Percentiles rank a stretch among this genome's conserved stretches.
These are phyloP conservation scores for Thinopyrum elongatum DNA, from an alignment of 176 grass and related monocot genomes.

Conservation along the genomic window DNA sequence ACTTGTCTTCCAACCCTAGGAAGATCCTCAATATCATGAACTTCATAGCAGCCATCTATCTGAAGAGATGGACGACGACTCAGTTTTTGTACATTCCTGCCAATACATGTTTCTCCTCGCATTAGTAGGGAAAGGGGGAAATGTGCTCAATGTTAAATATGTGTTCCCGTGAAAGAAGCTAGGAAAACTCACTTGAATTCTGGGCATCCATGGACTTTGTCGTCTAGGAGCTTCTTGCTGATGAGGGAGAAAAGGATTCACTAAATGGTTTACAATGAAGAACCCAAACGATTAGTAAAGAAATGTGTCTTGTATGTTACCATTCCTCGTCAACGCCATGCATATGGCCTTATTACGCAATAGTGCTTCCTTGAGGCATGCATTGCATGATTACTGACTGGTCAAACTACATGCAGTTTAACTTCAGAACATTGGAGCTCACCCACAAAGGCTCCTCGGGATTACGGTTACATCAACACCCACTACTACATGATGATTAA, in stretches of 20 bases:
- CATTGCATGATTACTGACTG: slow-evolving; percentile 1
- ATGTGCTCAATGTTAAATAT: not conserved
- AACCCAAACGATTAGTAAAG: not conserved
- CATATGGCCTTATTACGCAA: slow-evolving; percentile 67
- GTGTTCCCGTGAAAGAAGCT: not conserved
- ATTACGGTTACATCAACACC: too few relatives aligned
- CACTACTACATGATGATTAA: not conserved
- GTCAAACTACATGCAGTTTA: not conserved
- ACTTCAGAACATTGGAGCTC: not conserved
- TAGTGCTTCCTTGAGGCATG: slow-evolving; percentile 95
- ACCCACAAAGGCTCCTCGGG: not conserved
- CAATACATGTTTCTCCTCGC: too few relatives aligned
- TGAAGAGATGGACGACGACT: slow-evolving; percentile 84
- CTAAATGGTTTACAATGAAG: slow-evolving; percentile 15
- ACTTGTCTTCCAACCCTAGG: slow-evolving; percentile 62
- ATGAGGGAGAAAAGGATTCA: slow-evolving; percentile 4
- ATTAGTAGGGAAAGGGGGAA: slow-evolving; percentile 31
- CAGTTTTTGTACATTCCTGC: slow-evolving; percentile 90
- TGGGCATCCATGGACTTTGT: slow-evolving; percentile 59
- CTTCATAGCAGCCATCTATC: slow-evolving; percentile 81
- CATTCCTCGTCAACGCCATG: slow-evolving; percentile 72
- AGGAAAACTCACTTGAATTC: slow-evolving; percentile 80
- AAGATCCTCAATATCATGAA: slow-evolving; percentile 98
- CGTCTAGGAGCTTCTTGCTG: slow-evolving; percentile 73
- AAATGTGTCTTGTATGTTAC: slow-evolving; percentile 38